Evolutionary conservation across 306 rosid genomes (phyloP).

Genomic region (Argentina anserina): DNA sequence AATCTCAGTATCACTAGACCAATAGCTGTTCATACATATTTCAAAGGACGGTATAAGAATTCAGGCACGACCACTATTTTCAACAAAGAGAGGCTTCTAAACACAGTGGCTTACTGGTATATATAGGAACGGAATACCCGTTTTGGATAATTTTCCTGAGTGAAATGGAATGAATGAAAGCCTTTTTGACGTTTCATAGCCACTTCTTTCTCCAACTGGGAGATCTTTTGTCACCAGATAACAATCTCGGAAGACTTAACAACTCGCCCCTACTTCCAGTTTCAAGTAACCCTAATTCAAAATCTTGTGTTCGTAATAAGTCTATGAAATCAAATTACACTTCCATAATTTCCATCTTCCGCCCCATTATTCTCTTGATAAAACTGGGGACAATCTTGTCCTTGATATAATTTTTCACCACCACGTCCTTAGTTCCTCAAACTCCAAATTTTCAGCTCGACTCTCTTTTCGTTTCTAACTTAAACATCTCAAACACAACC

Average conservation of each 20-base stretch:
- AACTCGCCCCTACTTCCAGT: background rate
- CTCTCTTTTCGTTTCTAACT: background rate
- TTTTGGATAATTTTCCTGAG: slow-evolving; percentile 7
- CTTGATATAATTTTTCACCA: background rate
- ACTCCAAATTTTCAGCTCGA: background rate
- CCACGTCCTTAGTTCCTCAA: background rate
- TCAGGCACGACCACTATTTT: slow-evolving; percentile 7
- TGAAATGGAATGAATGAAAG: background rate
- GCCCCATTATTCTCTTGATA: background rate
- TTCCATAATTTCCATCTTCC: background rate
- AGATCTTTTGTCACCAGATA: no score
- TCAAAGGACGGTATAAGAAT: background rate
- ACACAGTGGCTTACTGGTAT: background rate
- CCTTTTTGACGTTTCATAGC: background rate
- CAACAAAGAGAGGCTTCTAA: slow-evolving; percentile 4
- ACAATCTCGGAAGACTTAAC: background rate
- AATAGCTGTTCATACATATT: slow-evolving; percentile 12
- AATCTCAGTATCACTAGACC: slow-evolving; percentile 7
- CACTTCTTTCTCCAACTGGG: background rate
- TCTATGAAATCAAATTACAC: background rate
- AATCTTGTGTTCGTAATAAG: no score
- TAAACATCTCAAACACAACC: background rate
- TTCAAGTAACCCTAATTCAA: background rate
- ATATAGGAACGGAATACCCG: slow-evolving; percentile 11
- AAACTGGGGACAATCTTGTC: background rate